phyloP scores from a whole-genome alignment of 345 rosid species.

The Turnera subulata region DNA sequence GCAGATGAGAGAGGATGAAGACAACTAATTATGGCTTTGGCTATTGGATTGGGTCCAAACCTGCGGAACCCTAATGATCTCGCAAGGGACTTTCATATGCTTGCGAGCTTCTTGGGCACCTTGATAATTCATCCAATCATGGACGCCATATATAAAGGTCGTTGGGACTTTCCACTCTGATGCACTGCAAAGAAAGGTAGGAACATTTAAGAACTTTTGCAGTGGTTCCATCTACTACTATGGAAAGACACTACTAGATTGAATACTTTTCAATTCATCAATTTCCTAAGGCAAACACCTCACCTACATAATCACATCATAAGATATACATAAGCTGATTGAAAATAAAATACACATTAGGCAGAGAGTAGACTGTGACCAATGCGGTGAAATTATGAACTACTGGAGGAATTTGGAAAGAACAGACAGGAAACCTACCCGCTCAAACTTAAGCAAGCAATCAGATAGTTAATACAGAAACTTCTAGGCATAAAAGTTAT shows the following conservation, averaged over 20 bases:
- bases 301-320: not conserved
- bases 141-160: constrained; percentile 74
- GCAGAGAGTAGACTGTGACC: too few species aligned
- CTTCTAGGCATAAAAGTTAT: not conserved
- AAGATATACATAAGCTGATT: too few species aligned
- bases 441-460: constrained; percentile 1
- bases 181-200: constrained; percentile 48
- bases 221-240: not conserved
- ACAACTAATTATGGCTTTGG: too few species aligned
- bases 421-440: too few species aligned
- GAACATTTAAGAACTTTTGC: not conserved
- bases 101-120: constrained; percentile 85
- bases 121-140: constrained; percentile 94
- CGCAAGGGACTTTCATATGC: constrained; percentile 86
- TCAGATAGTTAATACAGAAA: not conserved
- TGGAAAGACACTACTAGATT: not conserved
- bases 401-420: not conserved
- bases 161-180: constrained; percentile 99
- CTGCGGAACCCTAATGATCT: constrained; percentile 92
- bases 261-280: not conserved
- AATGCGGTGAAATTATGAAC: too few species aligned
- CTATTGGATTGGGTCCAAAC: constrained; percentile 22
- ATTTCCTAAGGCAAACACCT: not conserved
- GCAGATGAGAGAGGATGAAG: not conserved
- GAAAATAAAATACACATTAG: too few species aligned